Base-by-base conservation (phyloP, 2,329 filamentous ascomycete species). In the Fusarium compactum region DNA sequence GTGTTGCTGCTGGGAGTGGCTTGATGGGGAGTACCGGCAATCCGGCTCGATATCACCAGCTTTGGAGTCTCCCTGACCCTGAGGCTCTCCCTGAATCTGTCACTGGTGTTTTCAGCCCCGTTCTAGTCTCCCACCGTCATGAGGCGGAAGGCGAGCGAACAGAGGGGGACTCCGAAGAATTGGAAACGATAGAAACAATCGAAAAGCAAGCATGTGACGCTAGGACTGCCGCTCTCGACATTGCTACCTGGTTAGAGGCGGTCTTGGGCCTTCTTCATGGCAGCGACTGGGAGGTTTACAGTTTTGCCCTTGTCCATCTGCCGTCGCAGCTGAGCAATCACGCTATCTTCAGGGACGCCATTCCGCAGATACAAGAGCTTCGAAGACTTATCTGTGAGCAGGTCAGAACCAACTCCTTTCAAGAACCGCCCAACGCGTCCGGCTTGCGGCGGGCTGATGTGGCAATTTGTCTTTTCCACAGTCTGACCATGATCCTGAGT, bases 311-410 rank as follows among this genome's bases (percentile, higher is more conserved):
- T 30, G 92, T 94, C 8, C 93, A 97, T 78, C 83, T 98, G 12
- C 92, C 94, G 2, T 91, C 93, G 29, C 95, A 98, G 75, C 85
- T 99, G 24, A 92, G 91, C 78, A 99, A 99, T 74, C 94, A 96
- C 76, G 91, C 93, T 15, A 85, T 98, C 16, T 98, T 98, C 78
- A 86, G 86, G 65, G 90, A 87, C 56, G 89, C 93, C 8, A 89
- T 93, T 40, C 85, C 89, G 5, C 90, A 97, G 64, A 87, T 99
- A 58, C 90, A 91, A 73, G 87, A 91, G 66, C 83, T 98, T 16
- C 89, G 95, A 66, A 89, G 87, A 63, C 84, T 93, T 11, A 80
- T 98, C 6, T 97, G 94, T 77, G 92, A 97, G 62, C 92, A 97
- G 77, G 89, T 98, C 64, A 91, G 92, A 70, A 88, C 87, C 46